Base-by-base conservation (phyloP, 139 green algal species). In the Tetradesmus lagerheimii region DNA sequence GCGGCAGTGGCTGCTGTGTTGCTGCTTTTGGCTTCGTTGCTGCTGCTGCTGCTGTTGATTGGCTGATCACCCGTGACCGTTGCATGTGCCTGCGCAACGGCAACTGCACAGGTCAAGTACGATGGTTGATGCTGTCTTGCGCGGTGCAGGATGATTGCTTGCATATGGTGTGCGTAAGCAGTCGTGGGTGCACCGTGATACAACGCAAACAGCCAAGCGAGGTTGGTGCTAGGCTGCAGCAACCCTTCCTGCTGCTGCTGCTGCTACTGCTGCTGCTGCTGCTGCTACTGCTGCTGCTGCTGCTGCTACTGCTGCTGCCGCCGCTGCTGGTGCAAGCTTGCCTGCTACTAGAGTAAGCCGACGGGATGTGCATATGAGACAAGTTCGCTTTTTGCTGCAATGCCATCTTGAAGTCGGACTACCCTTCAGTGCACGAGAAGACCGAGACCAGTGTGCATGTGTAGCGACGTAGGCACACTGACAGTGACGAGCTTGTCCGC, bases 31-130 rank as follows among this genome's bases (percentile, higher is more conserved):
- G 20, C 43, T 41, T 64, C 66, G 38, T 57, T 87, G 82, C 82
- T 47, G 82, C 57, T 71, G 82, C 57, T 88, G 82, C 82, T 79
- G 45, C 27, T 41, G 67, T 71, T n/a, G 57, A 71, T 31, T 71
- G 57, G 57, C 71, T 79, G 31, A 37, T 79, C 4, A 38, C 31
- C 0, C 31, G n/a, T 79, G 71, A 79, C 0, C 14, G 71, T 3
- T 79, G 29, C 29, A 47, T 82, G 76, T 82, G 76, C 37, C 76
- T 53, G 37, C 76, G 37, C 76, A 53, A 82, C 37, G 16, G 1
- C 37, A 47, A 0, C 76, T n/a, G 14, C 75, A 45, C 5, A 34
- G 35, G 43, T 50, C 43, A 9, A 50, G 6, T 50, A 50, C 43
- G 5, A 50, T 50, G 43, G 4, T 50, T 50, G 5, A 50, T 14